Conservation (phyloP, 768 basidiomycete species). For the Steccherinum ochraceum region DNA sequence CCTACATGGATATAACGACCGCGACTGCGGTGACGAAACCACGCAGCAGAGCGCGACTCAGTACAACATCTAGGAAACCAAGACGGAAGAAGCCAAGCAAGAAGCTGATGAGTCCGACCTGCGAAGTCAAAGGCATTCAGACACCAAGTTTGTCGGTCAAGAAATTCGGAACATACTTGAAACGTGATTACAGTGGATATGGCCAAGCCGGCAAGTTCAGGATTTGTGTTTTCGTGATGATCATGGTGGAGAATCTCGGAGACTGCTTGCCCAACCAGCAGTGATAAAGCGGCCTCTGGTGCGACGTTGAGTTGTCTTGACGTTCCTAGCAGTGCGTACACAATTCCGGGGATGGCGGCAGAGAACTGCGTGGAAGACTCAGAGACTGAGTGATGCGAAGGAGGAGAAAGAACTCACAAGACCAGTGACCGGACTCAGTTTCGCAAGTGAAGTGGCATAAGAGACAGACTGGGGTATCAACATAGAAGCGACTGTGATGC, state of each 20-base stretch:
- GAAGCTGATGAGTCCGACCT: conserved; percentile 85
- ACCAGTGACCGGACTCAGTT: conserved; percentile 79
- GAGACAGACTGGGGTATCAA: conserved; percentile 85
- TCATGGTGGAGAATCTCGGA: conserved; percentile 48
- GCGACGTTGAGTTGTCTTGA: conserved; percentile 78
- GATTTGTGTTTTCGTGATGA: conserved; percentile 26
- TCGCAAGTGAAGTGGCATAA: conserved; percentile 85
- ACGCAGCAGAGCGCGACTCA: conserved; percentile 81
- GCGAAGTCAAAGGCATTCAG: too few species aligned
- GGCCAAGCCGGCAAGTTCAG: conserved; percentile 52
- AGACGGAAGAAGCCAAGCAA: conserved; percentile 81
- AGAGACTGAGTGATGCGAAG: not conserved
- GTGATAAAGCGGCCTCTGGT: conserved; percentile 82
- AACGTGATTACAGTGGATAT: conserved; percentile 80
- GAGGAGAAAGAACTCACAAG: conserved; percentile 44
- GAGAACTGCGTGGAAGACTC: conserved; percentile 53
- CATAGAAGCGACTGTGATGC: conserved; percentile 80
- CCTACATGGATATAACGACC: conserved; percentile 79
- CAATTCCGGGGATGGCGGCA: conserved; percentile 79
- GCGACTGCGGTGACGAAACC: conserved; percentile 87
- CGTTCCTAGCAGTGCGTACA: conserved; percentile 87
- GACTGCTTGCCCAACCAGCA: conserved; percentile 85
- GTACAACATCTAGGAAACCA: conserved; percentile 90
- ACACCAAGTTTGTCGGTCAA: not conserved
- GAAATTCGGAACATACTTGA: conserved; percentile 41